Conservation (phyloP, 331 rosid species). For the Rosa hybrid region DNA sequence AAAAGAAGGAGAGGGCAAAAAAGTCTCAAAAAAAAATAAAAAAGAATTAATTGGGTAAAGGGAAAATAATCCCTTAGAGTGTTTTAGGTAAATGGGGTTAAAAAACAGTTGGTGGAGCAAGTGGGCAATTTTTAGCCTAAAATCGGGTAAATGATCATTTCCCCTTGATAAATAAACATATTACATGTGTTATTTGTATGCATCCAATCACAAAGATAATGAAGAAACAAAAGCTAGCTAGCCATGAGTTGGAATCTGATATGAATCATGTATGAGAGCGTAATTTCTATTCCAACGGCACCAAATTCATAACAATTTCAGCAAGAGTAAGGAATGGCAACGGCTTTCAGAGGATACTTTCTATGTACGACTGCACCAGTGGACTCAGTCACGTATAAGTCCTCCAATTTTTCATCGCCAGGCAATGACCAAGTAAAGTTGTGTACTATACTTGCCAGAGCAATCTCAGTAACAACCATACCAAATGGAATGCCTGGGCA, state of each 20-base stretch:
- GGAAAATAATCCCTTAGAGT: too few species aligned
- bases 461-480: not conserved
- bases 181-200: not conserved
- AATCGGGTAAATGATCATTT: too few species aligned
- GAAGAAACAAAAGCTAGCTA: not conserved
- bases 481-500: not conserved
- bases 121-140: too few species aligned
- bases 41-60: too few species aligned
- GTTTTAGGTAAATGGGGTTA: too few species aligned
- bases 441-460: not conserved
- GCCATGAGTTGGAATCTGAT: not conserved
- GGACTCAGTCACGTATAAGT: not conserved
- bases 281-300: too few species aligned
- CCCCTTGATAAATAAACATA: not conserved
- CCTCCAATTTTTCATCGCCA: not conserved
- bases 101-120: too few species aligned
- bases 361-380: not conserved
- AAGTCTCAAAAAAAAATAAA: too few species aligned
- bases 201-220: not conserved
- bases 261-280: too few species aligned
- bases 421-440: not conserved
- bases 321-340: not conserved
- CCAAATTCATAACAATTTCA: too few species aligned
- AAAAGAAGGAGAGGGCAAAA: too few species aligned
- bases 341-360: not conserved